Evolutionary conservation across 2,329 filamentous ascomycete genomes (phyloP).

Genomic region (Magnaporthales sp.): DNA sequence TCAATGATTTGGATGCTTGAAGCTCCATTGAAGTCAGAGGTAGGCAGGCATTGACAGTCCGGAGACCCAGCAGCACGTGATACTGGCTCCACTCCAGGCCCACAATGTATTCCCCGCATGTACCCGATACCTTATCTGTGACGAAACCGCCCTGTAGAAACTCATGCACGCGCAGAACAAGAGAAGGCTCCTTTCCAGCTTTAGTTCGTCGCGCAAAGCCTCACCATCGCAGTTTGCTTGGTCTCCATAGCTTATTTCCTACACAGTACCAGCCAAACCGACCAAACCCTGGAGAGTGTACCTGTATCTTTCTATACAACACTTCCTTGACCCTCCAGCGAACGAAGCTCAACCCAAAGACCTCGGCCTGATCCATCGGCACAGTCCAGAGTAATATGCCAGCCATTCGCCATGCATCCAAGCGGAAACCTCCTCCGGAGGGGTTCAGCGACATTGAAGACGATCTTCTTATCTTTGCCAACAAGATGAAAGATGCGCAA

Average conservation of each 20-base stretch:
- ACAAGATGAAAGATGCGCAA: conserved; percentile 93
- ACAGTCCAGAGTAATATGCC: conserved; percentile 51
- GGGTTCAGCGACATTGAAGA: conserved; percentile 86
- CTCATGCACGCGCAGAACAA: not conserved
- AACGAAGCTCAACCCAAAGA: not conserved
- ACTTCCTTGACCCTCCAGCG: not conserved
- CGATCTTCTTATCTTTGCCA: conserved; percentile 74
- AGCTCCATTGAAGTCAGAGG: not conserved
- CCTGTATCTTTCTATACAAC: not conserved
- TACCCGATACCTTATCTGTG: not conserved
- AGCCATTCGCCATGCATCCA: conserved; percentile 64
- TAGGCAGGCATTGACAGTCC: not conserved
- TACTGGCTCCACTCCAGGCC: not conserved
- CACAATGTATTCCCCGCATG: not conserved
- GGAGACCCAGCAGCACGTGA: not conserved
- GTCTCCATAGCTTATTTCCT: not conserved
- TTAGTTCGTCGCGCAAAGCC: not conserved
- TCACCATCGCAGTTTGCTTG: not conserved
- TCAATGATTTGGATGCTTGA: not conserved
- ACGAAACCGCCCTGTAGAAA: not conserved
- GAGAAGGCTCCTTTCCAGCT: too few relatives aligned
- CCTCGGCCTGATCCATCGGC: not conserved
- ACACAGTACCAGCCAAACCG: not conserved
- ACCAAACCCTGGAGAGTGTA: not conserved
- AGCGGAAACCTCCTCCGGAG: conserved; percentile 74